Base-by-base conservation (phyloP, 441 rosid genomes). In the Gossypium schwendimanii region DNA sequence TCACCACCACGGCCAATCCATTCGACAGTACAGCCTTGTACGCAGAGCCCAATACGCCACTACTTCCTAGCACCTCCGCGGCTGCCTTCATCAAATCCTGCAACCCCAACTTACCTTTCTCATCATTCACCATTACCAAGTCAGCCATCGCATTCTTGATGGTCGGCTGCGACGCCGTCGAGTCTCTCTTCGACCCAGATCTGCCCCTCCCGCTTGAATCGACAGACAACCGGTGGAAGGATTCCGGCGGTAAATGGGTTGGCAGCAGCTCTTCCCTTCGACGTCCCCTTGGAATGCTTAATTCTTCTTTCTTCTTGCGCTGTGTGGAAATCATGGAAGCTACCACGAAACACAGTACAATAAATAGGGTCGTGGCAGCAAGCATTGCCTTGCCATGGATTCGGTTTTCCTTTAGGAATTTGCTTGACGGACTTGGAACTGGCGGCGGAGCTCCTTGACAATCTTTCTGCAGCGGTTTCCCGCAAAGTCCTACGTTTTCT, bases 51-150 rank as follows among this genome's bases (percentile, higher is more conserved):
- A 94, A 71, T 39, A 94, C 87, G 15, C 98, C 92, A 54, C 85
- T 94, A 54, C 85, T 94, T 9, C 97, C 98, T 0, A 94, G 81
- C 54, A 90, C 95, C 77, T 94, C 95, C 0, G 98, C 98, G 0
- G 96, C 89, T 0, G 99, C 98, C 81, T 86, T 91, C 98, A 94
- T 94, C 78, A 92, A 79, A 84, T 92, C 98, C 0, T 88, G 81
- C 85, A 92, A 77, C 50, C 89, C 90, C n/a, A 94, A 94, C 0
- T 80, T 61, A n/a, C 89, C 93, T 79, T 79, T 92, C 18, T 91
- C 98, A 11, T 74, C 82, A 10, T 89, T 87, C 45, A 94, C 81
- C 88, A 94, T 86, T 31, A 82, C 72, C 69, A 94, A 62, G 44
- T 94, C 94, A 52, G 84, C 86, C 77, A 77, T 58, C n/a, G 79